A percentile compares a stretch with the other conserved stretches of the same genome.
Conservation (phyloP, 805 yeast species). For the Starmerella riodocensis region DNA sequence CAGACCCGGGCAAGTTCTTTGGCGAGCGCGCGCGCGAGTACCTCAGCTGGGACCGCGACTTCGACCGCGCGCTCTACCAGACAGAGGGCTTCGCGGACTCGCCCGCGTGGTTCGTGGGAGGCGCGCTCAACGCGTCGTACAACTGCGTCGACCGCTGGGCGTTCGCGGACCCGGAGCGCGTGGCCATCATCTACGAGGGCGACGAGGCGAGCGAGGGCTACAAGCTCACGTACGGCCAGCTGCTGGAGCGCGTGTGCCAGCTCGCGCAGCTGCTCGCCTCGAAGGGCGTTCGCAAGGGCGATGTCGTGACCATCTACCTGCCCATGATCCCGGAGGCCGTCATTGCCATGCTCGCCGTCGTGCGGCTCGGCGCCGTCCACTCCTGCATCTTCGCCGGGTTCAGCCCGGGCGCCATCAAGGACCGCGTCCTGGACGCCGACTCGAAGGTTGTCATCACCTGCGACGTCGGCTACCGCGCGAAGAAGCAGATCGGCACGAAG, state of each 20-base stretch:
- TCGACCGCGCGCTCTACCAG: slow-evolving; percentile 37
- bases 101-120: slow-evolving; percentile 85
- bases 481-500: slow-evolving; percentile 75
- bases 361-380: slow-evolving; percentile 89
- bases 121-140: slow-evolving; percentile 83
- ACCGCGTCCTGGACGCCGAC: slow-evolving; percentile 79
- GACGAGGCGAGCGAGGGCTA: slow-evolving; percentile 70
- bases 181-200: slow-evolving; percentile 68
- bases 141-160: slow-evolving; percentile 97
- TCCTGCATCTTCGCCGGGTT: slow-evolving; percentile 96
- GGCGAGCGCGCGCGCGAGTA: slow-evolving; percentile 61
- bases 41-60: slow-evolving; percentile 70
- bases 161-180: slow-evolving; percentile 64
- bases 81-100: slow-evolving; percentile 24
- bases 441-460: slow-evolving; percentile 81
- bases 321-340: slow-evolving; percentile 98
- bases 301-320: slow-evolving; percentile 86
- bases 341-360: slow-evolving; percentile 84
- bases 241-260: slow-evolving; percentile 69
- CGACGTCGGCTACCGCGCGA: slow-evolving; percentile 89
- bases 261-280: slow-evolving; percentile 71
- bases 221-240: slow-evolving; percentile 71
- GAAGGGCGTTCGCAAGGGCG: slow-evolving; percentile 88
- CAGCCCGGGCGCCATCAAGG: slow-evolving; percentile 81
- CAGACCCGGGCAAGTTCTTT: slow-evolving; percentile 68